A percentile compares a stretch with the other conserved stretches of the same genome.
Conservation (phyloP, 805 yeast species). For the Hanseniaspora hatyaiensis region DNA sequence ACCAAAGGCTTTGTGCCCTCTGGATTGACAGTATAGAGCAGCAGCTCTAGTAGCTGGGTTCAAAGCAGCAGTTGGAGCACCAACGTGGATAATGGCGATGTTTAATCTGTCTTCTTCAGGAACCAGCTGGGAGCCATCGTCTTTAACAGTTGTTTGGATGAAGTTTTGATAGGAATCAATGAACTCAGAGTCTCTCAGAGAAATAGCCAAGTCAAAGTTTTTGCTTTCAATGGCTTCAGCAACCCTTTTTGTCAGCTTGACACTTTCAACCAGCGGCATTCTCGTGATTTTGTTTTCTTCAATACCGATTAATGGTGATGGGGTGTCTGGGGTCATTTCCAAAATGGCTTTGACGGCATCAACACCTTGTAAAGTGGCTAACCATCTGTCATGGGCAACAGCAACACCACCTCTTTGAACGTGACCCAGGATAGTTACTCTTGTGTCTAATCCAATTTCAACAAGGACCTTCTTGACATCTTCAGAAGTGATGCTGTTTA, state of each 20-base stretch:
- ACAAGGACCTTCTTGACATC: conserved; percentile 58
- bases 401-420: conserved; percentile 80
- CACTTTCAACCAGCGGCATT: conserved; percentile 62
- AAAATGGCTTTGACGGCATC: conserved; percentile 69
- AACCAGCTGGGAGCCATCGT: conserved; percentile 43
- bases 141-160: conserved; percentile 55
- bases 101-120: conserved; percentile 54
- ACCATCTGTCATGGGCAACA: conserved; percentile 57
- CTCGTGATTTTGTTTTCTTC: conserved; percentile 60
- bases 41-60: conserved; percentile 88
- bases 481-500: conserved; percentile 53
- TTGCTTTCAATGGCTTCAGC: conserved; percentile 55
- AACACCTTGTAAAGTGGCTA: conserved; percentile 72
- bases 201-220: conserved; percentile 59
- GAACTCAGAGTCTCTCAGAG: conserved; percentile 59
- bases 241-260: conserved; percentile 55
- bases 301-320: conserved; percentile 68
- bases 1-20: conserved; percentile 84
- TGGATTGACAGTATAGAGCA: conserved; percentile 73
- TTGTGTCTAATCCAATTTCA: conserved; percentile 58
- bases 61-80: conserved; percentile 97
- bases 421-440: conserved; percentile 68
- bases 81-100: conserved; percentile 80
- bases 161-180: conserved; percentile 52
- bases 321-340: conserved; percentile 56